Evolutionary conservation across 225 moss, liverwort and hornwort species (phyloP).

Genomic region (Physcomitrium patens): DNA sequence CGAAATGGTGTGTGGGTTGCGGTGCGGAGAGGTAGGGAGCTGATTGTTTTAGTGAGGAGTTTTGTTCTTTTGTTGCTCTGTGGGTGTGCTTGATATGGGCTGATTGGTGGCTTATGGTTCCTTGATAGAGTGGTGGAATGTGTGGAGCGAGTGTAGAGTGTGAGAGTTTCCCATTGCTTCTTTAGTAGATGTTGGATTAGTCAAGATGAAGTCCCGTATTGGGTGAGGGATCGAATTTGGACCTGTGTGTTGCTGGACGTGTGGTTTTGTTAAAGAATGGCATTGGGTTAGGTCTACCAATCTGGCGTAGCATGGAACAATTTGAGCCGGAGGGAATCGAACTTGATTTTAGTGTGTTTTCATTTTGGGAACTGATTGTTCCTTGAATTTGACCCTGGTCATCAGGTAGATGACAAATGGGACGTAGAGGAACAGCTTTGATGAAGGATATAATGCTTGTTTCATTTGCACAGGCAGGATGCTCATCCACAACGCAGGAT

Average conservation of each 20-base stretch:
- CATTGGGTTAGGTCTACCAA: no score
- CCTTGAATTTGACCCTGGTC: not conserved
- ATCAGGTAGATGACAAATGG: not conserved
- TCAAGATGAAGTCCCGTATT: no score
- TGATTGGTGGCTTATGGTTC: not conserved
- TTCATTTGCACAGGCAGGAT: conserved; percentile 41
- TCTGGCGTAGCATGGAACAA: not conserved
- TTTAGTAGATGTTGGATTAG: no score
- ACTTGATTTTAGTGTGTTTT: not conserved
- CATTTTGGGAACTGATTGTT: no score
- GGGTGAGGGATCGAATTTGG: no score
- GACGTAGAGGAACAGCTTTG: not conserved
- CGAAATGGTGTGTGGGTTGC: not conserved
- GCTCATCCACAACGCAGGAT: conserved; percentile 40
- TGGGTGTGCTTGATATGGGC: conserved; percentile 6
- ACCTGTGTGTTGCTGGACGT: no score
- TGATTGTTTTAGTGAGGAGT: not conserved
- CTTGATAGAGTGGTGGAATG: not conserved
- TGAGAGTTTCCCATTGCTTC: no score
- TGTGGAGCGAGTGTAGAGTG: conserved; percentile 2
- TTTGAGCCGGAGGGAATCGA: not conserved
- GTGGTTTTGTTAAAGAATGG: no score
- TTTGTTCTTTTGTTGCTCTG: not conserved
- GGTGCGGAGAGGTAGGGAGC: not conserved
- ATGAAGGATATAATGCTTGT: not conserved